Evolutionary conservation across 1,284 basidiomycete genomes (phyloP).

Genomic region (Heterobasidion parviporum): DNA sequence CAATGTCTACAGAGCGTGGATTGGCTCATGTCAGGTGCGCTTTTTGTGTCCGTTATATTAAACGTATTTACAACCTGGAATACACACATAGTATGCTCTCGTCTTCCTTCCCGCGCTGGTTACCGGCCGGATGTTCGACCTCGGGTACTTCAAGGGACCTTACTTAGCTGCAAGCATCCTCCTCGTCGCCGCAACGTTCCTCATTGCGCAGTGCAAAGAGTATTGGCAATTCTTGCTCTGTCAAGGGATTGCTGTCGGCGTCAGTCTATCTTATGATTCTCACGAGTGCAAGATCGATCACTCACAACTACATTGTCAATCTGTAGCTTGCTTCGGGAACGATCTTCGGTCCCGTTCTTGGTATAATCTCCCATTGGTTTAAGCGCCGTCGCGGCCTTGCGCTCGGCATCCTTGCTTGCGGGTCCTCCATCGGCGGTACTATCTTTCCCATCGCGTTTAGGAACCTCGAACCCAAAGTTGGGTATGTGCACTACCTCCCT

Average conservation of each 20-base stretch:
- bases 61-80: background rate
- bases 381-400: conserved; percentile 30
- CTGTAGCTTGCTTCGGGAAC: conserved; percentile 25
- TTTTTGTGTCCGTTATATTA: background rate
- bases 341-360: conserved; percentile 36
- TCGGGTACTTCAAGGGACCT: conserved; percentile 37
- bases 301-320: background rate
- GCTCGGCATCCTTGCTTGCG: conserved; percentile 31
- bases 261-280: conserved; percentile 15
- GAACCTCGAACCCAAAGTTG: conserved; percentile 29
- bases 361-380: conserved; percentile 42
- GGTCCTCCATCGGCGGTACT: conserved; percentile 35
- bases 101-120: conserved; percentile 39
- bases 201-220: conserved; percentile 38
- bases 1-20: conserved; percentile 40
- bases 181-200: conserved; percentile 36
- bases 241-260: conserved; percentile 38
- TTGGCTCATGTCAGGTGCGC: conserved; percentile 60
- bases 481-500: conserved; percentile 14
- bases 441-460: conserved; percentile 33
- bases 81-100: conserved; percentile 28
- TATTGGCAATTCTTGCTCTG: conserved; percentile 49
- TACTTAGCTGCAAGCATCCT: conserved; percentile 28
- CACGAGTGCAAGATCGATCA: conserved; percentile 4
- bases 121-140: conserved; percentile 46